Percentiles rank a stretch among this genome's conserved stretches.
Conservation (phyloP, 257 asterid species). For the Solanum virginianum region DNA sequence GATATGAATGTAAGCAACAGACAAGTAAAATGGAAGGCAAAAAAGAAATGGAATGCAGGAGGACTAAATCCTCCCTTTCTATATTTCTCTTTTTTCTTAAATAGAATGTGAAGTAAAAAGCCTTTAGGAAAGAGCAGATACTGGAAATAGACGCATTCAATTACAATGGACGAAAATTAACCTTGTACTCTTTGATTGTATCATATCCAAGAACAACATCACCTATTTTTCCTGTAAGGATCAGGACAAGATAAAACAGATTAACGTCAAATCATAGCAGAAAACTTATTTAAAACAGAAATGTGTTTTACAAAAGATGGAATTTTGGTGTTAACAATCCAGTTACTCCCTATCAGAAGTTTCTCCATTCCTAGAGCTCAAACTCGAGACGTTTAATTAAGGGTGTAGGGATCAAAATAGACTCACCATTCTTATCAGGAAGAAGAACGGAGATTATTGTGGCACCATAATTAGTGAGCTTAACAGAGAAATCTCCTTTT, state of each 20-base stretch:
- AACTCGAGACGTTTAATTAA: background rate
- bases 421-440: conserved; percentile 67
- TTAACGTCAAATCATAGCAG: background rate
- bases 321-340: background rate
- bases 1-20: background rate
- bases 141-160: background rate
- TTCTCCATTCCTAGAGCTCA: background rate
- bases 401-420: background rate
- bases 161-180: conserved; percentile 1
- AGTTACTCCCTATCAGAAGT: background rate
- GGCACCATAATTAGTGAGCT: conserved; percentile 73
- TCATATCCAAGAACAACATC: conserved; percentile 85
- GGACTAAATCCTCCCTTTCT: background rate
- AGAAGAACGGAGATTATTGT: conserved; percentile 63
- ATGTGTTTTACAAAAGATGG: background rate
- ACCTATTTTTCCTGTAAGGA: conserved; percentile 23
- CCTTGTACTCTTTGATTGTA: conserved; percentile 44
- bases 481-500: conserved; percentile 17
- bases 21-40: background rate
- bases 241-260: background rate
- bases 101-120: background rate
- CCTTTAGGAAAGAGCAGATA: background rate
- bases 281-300: background rate
- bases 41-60: background rate
- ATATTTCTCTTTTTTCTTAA: background rate